Evolutionary conservation across 176 grass and related monocot species (phyloP).

Genomic region (Eleusine indica): DNA sequence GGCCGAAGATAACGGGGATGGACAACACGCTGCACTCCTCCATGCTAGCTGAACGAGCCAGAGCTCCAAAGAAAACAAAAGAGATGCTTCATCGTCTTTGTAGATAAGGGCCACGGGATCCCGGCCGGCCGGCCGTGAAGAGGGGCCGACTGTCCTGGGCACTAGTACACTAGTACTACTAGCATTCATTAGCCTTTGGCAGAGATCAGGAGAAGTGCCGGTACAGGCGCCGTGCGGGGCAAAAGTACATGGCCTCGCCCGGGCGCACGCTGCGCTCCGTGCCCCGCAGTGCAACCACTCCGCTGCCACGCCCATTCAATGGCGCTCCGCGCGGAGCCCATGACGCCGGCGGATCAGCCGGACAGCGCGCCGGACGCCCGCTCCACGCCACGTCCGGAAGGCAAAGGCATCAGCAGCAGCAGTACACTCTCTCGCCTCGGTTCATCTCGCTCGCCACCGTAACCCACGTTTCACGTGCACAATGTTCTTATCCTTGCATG

Average conservation of each 20-base stretch:
- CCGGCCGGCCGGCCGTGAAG: slow-evolving; percentile 1
- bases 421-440: background rate
- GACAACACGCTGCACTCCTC: background rate
- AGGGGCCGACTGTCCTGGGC: slow-evolving; percentile 1
- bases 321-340: slow-evolving; percentile 41
- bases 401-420: background rate
- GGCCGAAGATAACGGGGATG: slow-evolving; percentile 4
- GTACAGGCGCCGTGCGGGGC: slow-evolving; percentile 41
- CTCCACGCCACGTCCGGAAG: background rate
- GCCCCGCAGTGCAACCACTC: slow-evolving; percentile 31
- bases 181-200: slow-evolving; percentile 35
- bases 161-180: background rate
- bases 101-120: slow-evolving; percentile 21
- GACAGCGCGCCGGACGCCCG: slow-evolving; percentile 5
- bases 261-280: background rate
- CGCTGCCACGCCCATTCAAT: slow-evolving; percentile 43
- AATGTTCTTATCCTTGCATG: background rate
- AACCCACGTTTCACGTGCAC: background rate
- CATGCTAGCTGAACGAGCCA: slow-evolving; percentile 5
- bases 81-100: slow-evolving; percentile 20
- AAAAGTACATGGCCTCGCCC: slow-evolving; percentile 22
- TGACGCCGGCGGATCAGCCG: slow-evolving; percentile 45
- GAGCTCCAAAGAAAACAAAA: background rate
- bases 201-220: slow-evolving; percentile 32
- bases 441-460: background rate